These are phyloP conservation scores for Sphaerulina musiva DNA, from an alignment of 2,329 filamentous ascomycete genomes.

Conservation along the genomic window DNA sequence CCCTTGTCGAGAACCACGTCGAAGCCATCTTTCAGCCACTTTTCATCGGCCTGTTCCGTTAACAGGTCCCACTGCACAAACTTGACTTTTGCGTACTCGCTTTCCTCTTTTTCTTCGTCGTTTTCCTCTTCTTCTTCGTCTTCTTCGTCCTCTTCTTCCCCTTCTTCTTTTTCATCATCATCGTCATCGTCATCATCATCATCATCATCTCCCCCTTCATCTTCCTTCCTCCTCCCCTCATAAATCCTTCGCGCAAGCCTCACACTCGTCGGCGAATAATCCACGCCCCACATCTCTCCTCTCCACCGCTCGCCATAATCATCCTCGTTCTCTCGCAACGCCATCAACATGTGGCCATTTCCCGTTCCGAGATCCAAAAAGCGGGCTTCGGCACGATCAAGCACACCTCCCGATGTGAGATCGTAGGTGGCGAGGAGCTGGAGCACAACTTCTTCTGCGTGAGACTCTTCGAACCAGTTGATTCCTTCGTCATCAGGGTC, in stretches of 20 bases:
- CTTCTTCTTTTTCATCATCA: background rate
- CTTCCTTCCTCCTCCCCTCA: conserved; percentile 10
- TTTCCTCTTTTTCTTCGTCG: conserved; percentile 9
- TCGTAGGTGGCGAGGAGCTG: conserved; percentile 53
- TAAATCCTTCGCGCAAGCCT: conserved; percentile 62
- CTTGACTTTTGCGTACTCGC: conserved; percentile 29
- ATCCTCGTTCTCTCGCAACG: conserved; percentile 58
- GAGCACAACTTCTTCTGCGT: conserved; percentile 75
- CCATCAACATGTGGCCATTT: conserved; percentile 85
- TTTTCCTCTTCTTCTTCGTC: conserved; percentile 8
- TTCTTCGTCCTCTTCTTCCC: conserved; percentile 3
- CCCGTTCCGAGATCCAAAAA: conserved; percentile 89
- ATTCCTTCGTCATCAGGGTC: conserved; percentile 77
- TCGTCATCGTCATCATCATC: conserved; percentile 6
- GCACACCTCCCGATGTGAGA: conserved; percentile 36
- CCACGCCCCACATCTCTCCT: conserved; percentile 73
- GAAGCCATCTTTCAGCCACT: conserved; percentile 62
- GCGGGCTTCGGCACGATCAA: conserved; percentile 44
- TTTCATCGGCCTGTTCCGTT: conserved; percentile 34
- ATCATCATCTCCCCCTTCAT: background rate
- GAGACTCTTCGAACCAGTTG: conserved; percentile 92
- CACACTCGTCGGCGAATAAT: conserved; percentile 74
- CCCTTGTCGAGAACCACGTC: conserved; percentile 96
- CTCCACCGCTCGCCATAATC: conserved; percentile 45
- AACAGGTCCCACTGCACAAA: conserved; percentile 53